These are phyloP conservation scores for Trypanosoma cruzi DNA, from an alignment of 208 protist species.

Conservation along the genomic window DNA sequence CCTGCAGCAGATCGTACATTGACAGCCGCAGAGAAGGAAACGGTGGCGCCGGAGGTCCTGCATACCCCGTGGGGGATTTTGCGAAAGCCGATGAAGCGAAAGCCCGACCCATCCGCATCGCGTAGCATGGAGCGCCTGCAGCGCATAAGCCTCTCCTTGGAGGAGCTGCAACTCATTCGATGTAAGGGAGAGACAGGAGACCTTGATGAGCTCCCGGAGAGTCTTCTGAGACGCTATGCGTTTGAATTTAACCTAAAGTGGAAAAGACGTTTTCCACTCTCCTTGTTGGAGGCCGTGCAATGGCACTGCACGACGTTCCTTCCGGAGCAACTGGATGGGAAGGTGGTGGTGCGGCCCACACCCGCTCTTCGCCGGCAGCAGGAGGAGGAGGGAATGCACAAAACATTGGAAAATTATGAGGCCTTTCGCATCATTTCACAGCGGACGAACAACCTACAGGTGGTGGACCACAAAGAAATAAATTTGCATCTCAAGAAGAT, in stretches of 20 bases:
- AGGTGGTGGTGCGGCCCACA: slow-evolving; percentile 40
- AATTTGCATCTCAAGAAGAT: slow-evolving; percentile 80
- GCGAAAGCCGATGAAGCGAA: slow-evolving; percentile 59
- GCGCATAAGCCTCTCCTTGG: slow-evolving; percentile 54
- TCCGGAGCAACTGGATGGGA: slow-evolving; percentile 26
- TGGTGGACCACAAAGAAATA: slow-evolving; percentile 90
- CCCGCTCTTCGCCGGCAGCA: slow-evolving; percentile 68
- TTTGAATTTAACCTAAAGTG: slow-evolving; percentile 84
- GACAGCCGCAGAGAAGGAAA: slow-evolving; percentile 41
- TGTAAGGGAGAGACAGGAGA: slow-evolving; percentile 60
- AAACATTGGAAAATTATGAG: slow-evolving; percentile 87
- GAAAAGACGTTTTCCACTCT: slow-evolving; percentile 66
- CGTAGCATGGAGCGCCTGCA: slow-evolving; percentile 60
- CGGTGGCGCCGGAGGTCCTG: slow-evolving; percentile 62
- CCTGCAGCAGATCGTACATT: slow-evolving; percentile 45
- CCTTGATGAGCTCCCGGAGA: slow-evolving; percentile 84
- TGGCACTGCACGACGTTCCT: slow-evolving; percentile 86
- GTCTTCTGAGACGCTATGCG: slow-evolving; percentile 83
- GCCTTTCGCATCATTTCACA: slow-evolving; percentile 89
- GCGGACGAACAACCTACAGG: slow-evolving; percentile 88
- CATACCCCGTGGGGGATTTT: slow-evolving; percentile 88
- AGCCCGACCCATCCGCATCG: slow-evolving; percentile 11
- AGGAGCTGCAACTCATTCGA: slow-evolving; percentile 69
- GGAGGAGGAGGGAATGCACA: slow-evolving; percentile 76
- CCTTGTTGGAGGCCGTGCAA: slow-evolving; percentile 75